Percentiles rank a stretch among this genome's conserved stretches.
Evolutionary conservation across 225 moss, liverwort and hornwort species (phyloP).

Genomic region (Takakia lepidozioides): DNA sequence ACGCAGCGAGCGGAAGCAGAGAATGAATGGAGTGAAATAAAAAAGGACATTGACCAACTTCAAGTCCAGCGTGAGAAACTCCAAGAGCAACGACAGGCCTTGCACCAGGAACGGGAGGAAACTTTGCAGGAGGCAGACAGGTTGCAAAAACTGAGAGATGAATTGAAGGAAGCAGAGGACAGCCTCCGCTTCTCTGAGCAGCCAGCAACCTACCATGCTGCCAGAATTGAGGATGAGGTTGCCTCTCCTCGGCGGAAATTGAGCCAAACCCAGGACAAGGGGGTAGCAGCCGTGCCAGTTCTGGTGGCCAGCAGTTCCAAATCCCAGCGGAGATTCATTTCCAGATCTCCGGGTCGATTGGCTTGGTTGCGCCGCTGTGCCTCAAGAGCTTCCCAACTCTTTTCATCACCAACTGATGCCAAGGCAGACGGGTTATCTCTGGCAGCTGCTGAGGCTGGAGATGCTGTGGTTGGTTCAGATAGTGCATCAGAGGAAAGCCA

Average conservation of each 20-base stretch:
- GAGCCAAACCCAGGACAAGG: slow-evolving; percentile 14
- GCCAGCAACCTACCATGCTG: slow-evolving; percentile 24
- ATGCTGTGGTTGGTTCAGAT: slow-evolving; percentile 8
- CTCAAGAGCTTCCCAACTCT: slow-evolving; percentile 31
- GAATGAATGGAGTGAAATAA: slow-evolving; percentile 84
- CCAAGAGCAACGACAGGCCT: slow-evolving; percentile 79
- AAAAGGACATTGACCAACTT: slow-evolving; percentile 84
- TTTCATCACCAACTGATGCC: slow-evolving; percentile 24
- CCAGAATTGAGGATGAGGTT: slow-evolving; percentile 74
- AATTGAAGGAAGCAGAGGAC: slow-evolving; percentile 66
- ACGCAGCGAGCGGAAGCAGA: slow-evolving; percentile 78
- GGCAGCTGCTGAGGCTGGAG: slow-evolving; percentile 17
- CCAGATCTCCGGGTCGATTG: slow-evolving; percentile 49
- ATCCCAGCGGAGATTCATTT: slow-evolving; percentile 39
- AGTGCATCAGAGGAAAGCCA: slow-evolving; percentile 11
- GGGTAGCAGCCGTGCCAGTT: slow-evolving; percentile 16
- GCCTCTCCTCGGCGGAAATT: slow-evolving; percentile 46
- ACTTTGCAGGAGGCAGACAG: slow-evolving; percentile 47
- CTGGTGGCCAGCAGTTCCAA: slow-evolving; percentile 29
- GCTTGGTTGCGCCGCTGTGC: slow-evolving; percentile 51
- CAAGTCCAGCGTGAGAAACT: slow-evolving; percentile 90
- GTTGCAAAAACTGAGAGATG: slow-evolving; percentile 58
- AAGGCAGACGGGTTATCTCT: too few species aligned
- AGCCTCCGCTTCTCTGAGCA: slow-evolving; percentile 64
- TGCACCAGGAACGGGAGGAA: slow-evolving; percentile 66